Evolutionary conservation across 2,329 filamentous ascomycete species (phyloP).

Genomic region (Phaeosphaeriaceae sp.): DNA sequence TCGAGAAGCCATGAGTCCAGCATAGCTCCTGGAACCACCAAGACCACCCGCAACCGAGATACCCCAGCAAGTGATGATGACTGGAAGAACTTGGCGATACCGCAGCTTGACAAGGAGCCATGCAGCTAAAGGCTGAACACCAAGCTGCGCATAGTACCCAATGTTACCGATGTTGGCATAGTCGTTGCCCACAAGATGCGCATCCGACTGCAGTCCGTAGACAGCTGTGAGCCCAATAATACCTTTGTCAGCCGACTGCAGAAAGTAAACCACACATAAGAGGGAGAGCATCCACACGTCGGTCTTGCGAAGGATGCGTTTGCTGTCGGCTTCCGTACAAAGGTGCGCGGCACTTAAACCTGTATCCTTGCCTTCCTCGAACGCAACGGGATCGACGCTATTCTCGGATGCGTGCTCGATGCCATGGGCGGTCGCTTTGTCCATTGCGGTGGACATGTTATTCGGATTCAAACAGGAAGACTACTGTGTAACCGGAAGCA

Average conservation of each 20-base stretch:
- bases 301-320: slow-evolving; percentile 30
- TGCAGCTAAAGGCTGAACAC: slow-evolving; percentile 60
- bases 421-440: slow-evolving; percentile 17
- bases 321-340: slow-evolving; percentile 28
- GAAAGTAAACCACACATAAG: slow-evolving; percentile 33
- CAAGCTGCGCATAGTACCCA: slow-evolving; percentile 60
- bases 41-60: slow-evolving; percentile 33
- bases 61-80: slow-evolving; percentile 58
- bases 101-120: slow-evolving; percentile 57
- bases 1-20: slow-evolving; percentile 26
- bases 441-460: slow-evolving; percentile 20
- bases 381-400: slow-evolving; percentile 15
- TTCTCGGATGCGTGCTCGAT: slow-evolving; percentile 22
- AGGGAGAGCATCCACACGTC: slow-evolving; percentile 31
- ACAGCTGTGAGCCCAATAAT: slow-evolving; percentile 58
- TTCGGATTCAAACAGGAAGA: background rate
- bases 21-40: slow-evolving; percentile 25
- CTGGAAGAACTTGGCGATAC: slow-evolving; percentile 26
- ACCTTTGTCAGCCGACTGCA: slow-evolving; percentile 58
- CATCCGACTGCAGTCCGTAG: slow-evolving; percentile 54
- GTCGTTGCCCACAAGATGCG: slow-evolving; percentile 51
- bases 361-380: slow-evolving; percentile 24
- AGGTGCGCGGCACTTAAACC: slow-evolving; percentile 23
- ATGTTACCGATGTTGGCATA: slow-evolving; percentile 58
- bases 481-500: background rate